Evolutionary conservation across 345 rosid species (phyloP).

Genomic region (Euphorbia tirucalli): DNA sequence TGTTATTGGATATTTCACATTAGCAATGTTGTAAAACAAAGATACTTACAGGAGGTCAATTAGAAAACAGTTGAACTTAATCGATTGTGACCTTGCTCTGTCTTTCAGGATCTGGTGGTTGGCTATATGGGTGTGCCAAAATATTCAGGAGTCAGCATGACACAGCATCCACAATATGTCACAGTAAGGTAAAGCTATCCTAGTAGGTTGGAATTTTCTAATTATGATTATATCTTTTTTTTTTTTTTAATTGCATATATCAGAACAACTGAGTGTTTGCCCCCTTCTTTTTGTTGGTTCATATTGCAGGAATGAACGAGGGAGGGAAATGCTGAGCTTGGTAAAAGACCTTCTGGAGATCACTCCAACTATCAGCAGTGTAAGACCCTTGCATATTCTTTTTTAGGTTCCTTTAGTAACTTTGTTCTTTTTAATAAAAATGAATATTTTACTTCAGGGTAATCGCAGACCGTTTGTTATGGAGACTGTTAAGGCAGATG

Average conservation of each 20-base stretch:
- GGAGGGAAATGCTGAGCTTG: slow-evolving; percentile 84
- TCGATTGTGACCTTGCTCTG: neutral
- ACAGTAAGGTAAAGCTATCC: slow-evolving; percentile 65
- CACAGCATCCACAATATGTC: slow-evolving; percentile 89
- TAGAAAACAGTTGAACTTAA: neutral
- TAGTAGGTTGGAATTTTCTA: slow-evolving; percentile 7
- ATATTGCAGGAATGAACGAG: slow-evolving; percentile 70
- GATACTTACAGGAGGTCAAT: neutral
- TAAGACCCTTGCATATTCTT: slow-evolving; percentile 35
- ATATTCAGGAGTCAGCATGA: slow-evolving; percentile 83
- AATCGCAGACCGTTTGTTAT: slow-evolving; percentile 76
- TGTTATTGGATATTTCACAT: too few relatives aligned
- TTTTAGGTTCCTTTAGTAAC: neutral
- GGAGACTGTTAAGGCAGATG: slow-evolving; percentile 97
- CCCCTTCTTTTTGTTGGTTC: slow-evolving; percentile 7
- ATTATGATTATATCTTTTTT: neutral
- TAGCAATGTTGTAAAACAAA: slow-evolving; percentile 1
- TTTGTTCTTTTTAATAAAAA: neutral
- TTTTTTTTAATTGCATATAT: too few relatives aligned
- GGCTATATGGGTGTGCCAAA: slow-evolving; percentile 99
- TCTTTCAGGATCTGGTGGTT: slow-evolving; percentile 79
- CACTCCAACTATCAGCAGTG: slow-evolving; percentile 75
- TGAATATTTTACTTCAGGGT: slow-evolving; percentile 49
- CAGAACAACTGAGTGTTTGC: neutral
- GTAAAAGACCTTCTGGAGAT: slow-evolving; percentile 78